Evolutionary conservation across 2,329 filamentous ascomycete species (phyloP).

Genomic region (Talaromyces sp.): DNA sequence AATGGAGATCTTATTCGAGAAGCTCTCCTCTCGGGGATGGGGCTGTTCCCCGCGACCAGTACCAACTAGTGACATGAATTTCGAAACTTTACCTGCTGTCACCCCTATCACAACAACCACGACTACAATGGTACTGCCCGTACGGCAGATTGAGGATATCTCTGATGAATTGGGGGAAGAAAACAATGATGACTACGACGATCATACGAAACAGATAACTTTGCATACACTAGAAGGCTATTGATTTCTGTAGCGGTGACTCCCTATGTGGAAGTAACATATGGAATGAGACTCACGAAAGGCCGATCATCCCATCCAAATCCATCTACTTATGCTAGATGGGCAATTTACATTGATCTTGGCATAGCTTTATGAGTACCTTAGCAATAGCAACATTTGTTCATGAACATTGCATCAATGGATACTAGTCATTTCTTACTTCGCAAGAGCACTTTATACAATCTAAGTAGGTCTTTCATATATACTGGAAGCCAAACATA

Average conservation of each 20-base stretch:
- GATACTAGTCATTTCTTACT: not conserved
- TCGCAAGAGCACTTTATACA: not conserved
- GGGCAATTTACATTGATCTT: too few species aligned
- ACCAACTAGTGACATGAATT: not conserved
- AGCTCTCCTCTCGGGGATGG: constrained; percentile 14
- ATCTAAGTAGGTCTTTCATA: not conserved
- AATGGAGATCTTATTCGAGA: constrained; percentile 18
- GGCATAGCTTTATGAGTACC: not conserved
- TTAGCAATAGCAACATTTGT: not conserved
- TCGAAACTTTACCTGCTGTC: not conserved
- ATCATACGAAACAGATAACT: constrained; percentile 1
- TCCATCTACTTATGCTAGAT: not conserved
- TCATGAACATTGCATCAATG: not conserved
- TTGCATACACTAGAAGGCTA: not conserved
- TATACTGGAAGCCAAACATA: not conserved
- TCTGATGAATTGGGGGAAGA: not conserved
- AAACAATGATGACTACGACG: constrained; percentile 2
- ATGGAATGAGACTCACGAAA: not conserved
- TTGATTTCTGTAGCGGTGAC: not conserved
- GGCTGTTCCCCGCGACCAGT: not conserved
- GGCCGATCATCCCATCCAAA: not conserved
- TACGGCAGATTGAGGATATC: constrained; percentile 8
- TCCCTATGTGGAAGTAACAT: not conserved
- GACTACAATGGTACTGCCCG: not conserved
- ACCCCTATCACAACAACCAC: not conserved